Evolutionary conservation across 1,284 basidiomycete genomes (phyloP), one percentile per base, ranked within the genome.

Genomic region (Fomitiporia mediterranea): DNA sequence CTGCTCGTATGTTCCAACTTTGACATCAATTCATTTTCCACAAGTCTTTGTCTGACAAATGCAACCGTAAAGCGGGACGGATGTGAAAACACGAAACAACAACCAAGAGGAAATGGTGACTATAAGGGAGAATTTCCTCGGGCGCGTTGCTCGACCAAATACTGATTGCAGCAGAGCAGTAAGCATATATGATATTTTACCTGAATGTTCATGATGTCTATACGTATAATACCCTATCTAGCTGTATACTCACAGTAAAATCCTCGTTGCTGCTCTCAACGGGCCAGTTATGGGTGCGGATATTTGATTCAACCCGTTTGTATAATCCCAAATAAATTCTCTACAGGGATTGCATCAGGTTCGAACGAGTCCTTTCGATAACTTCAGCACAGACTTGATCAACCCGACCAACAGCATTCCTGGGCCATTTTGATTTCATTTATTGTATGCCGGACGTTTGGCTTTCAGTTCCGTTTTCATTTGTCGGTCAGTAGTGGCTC

Each of bases 391-490:
- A n/a, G n/a, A n/a, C n/a, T n/a, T n/a, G n/a, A n/a, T n/a, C n/a
- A n/a, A n/a, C n/a, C n/a, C n/a, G n/a, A n/a, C n/a, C 32, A 46
- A 2, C 62, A 86, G 85, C 84, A 1, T 80, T 86, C 62, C 69
- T 88, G 23, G 84, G 85, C 1, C 78, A 86, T 58, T 86, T 86
- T 62, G 85, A 89, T 64, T 86, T 88, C 64, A 83, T 88, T 25
- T 88, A 86, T 60, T 74, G 78, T n/a, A 67, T 86, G 59, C 81
- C 82, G 1, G 71, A 76, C 55, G 75, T 70, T 1, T 88, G 83
- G 82, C 66, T 88, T 9, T 78, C 79, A 27, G 73, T 81, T 0
- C 85, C 84, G 0, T 88, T 88, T 63, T 76, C 84, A 0, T 86
- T 85, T 62, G 63, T 88, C n/a, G 85, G 84, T 82, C 21, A 50